Percentiles rank a stretch among this genome's conserved stretches.
phyloP scores from a whole-genome alignment of 2,329 filamentous ascomycete species.

The Alternaria arborescens region DNA sequence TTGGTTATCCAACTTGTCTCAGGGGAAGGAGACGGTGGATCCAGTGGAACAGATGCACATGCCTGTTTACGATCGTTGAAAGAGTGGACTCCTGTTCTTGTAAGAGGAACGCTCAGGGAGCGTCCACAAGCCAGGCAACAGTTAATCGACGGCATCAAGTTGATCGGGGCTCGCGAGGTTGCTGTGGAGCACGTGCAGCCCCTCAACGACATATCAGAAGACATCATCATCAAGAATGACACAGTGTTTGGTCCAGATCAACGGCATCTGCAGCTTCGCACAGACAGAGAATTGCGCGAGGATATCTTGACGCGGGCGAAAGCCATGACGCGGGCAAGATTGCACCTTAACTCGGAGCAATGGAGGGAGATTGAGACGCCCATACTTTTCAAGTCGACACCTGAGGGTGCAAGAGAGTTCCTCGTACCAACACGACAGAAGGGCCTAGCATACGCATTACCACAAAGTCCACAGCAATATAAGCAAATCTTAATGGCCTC shows the following conservation, averaged over 20 bases:
- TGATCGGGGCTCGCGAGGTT: slow-evolving; percentile 63
- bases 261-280: slow-evolving; percentile 86
- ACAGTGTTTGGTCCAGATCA: slow-evolving; percentile 77
- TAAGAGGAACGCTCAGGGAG: slow-evolving; percentile 60
- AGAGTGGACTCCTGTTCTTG: slow-evolving; percentile 63
- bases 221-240: slow-evolving; percentile 78
- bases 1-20: slow-evolving; percentile 62
- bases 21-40: slow-evolving; percentile 41
- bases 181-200: slow-evolving; percentile 68
- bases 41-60: slow-evolving; percentile 38
- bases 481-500: slow-evolving; percentile 98
- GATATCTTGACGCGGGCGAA: slow-evolving; percentile 75
- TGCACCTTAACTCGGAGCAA: slow-evolving; percentile 61
- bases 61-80: slow-evolving; percentile 55
- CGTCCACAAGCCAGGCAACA: slow-evolving; percentile 49
- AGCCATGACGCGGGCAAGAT: slow-evolving; percentile 63
- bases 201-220: slow-evolving; percentile 76
- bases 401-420: slow-evolving; percentile 94
- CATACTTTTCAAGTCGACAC: slow-evolving; percentile 94
- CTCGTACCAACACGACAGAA: slow-evolving; percentile 83
- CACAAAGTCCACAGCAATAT: slow-evolving; percentile 97
- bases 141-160: slow-evolving; percentile 40
- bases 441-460: slow-evolving; percentile 85
- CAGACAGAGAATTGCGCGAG: slow-evolving; percentile 70
- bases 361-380: slow-evolving; percentile 91